These are phyloP conservation scores for Amylocarpus encephaloides DNA, from an alignment of 2,329 filamentous ascomycete species.

Conservation along the genomic window DNA sequence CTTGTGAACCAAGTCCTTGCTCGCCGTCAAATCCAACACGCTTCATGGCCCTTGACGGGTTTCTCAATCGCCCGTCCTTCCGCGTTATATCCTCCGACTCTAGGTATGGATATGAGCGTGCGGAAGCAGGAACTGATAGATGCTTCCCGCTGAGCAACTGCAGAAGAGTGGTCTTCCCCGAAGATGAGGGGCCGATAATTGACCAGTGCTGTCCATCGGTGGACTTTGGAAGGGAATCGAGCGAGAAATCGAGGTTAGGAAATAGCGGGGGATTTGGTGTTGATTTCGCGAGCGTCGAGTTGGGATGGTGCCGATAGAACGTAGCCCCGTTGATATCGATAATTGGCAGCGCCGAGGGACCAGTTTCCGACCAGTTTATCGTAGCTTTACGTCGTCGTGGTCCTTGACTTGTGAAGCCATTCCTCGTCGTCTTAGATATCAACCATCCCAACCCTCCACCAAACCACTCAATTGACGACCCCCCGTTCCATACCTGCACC, in stretches of 20 bases:
- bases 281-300: constrained; percentile 36
- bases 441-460: too few species aligned
- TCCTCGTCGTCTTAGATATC: too few species aligned
- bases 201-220: constrained; percentile 62
- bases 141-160: constrained; percentile 71
- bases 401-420: background rate
- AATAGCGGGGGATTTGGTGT: constrained; percentile 65
- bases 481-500: too few species aligned
- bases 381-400: constrained; percentile 18
- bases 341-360: constrained; percentile 44
- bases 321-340: constrained; percentile 72
- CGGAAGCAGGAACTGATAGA: constrained; percentile 67
- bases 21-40: constrained; percentile 89
- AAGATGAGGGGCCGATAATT: constrained; percentile 70
- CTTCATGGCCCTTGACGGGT: constrained; percentile 63
- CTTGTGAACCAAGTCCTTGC: constrained; percentile 49
- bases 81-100: constrained; percentile 45
- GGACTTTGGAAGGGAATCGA: constrained; percentile 50
- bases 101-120: constrained; percentile 74
- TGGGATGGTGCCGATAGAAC: constrained; percentile 74
- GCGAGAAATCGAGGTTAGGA: constrained; percentile 58
- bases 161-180: constrained; percentile 76
- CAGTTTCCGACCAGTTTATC: too few species aligned
- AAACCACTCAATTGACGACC: too few species aligned
- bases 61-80: constrained; percentile 45